Evolutionary conservation across 148 eudicot species (phyloP).

Genomic region (Polygonum maritimum): DNA sequence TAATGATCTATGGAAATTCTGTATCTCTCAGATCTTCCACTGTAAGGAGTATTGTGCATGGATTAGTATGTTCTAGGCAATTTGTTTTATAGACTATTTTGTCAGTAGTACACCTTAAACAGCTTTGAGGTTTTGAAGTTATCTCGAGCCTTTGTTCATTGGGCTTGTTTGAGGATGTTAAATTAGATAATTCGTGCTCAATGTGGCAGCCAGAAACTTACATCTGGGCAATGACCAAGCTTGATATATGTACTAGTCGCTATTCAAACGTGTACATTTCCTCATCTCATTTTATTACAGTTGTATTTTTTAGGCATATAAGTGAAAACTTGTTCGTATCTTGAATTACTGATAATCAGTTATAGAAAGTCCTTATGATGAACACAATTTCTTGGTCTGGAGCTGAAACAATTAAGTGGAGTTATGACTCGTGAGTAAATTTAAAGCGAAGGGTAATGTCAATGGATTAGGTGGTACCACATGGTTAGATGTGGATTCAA

Average conservation of each 20-base stretch:
- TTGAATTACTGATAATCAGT: too few relatives aligned
- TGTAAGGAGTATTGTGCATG: background rate
- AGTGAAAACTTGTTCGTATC: background rate
- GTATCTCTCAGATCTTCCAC: conserved; percentile 4
- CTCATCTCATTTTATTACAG: background rate
- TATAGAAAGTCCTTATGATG: too few relatives aligned
- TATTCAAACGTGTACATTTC: background rate
- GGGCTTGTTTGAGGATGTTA: conserved; percentile 5
- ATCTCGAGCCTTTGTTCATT: background rate
- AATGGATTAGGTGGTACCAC: too few relatives aligned
- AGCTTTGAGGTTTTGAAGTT: conserved; percentile 2
- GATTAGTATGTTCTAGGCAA: background rate
- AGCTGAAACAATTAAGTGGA: too few relatives aligned
- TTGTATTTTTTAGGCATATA: background rate
- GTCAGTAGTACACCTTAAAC: background rate
- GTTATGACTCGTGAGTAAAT: too few relatives aligned
- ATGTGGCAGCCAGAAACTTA: background rate
- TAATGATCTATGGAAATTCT: background rate
- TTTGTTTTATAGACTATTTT: background rate
- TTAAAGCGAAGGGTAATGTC: too few relatives aligned
- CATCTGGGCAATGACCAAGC: background rate
- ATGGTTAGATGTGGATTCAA: too few relatives aligned
- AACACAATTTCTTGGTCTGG: too few relatives aligned
- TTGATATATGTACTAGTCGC: background rate
- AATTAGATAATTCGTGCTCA: background rate